These are phyloP conservation scores for Porodaedalea pini DNA, from an alignment of 1,284 basidiomycete species.

Conservation along the genomic window DNA sequence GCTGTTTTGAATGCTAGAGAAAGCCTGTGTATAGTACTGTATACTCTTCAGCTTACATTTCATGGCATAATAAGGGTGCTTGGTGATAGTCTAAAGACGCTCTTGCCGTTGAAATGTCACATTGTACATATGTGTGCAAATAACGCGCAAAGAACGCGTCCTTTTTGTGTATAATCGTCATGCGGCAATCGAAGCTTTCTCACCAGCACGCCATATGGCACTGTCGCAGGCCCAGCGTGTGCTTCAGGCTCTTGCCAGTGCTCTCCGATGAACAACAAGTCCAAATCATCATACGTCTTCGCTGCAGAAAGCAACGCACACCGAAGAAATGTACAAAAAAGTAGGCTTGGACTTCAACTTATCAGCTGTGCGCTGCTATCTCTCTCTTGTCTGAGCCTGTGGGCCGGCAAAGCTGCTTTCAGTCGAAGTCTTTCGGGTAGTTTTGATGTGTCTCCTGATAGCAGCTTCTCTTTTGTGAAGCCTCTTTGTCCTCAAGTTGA, in stretches of 20 bases:
- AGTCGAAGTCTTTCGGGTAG: neutral
- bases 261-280: neutral
- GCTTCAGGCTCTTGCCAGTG: neutral
- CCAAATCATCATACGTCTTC: neutral
- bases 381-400: neutral
- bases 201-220: neutral
- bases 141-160: neutral
- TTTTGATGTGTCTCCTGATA: neutral
- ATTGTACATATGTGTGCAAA: neutral
- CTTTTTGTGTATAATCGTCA: neutral
- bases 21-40: neutral
- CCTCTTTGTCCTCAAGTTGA: slow-evolving; percentile 33
- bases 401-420: neutral
- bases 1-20: neutral
- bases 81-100: too few relatives aligned
- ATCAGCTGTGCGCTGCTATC: neutral
- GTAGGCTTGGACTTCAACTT: neutral
- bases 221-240: neutral
- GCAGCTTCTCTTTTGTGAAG: neutral
- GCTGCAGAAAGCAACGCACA: neutral
- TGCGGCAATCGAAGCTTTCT: neutral
- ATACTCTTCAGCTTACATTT: too few relatives aligned
- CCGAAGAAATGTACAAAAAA: neutral
- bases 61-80: too few relatives aligned
- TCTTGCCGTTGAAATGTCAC: too few relatives aligned